Conservation (phyloP, 2,329 filamentous ascomycete species). For the Phialemoniopsis sp. region DNA sequence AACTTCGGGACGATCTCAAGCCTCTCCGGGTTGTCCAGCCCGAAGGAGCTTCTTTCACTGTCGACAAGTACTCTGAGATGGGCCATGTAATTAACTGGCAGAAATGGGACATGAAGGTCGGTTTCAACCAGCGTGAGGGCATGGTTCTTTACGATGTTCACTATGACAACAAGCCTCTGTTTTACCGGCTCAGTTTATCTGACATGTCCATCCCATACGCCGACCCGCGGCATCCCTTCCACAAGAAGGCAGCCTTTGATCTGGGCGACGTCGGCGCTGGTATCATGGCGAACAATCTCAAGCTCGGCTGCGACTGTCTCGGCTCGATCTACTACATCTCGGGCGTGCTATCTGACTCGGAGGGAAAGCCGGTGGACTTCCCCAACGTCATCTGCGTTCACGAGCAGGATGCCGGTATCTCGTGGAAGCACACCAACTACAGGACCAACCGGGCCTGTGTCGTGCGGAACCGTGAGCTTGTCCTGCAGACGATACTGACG, state of each 20-base stretch:
- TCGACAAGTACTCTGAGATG: constrained; percentile 17
- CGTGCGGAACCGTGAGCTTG: constrained; percentile 65
- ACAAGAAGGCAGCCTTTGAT: constrained; percentile 64
- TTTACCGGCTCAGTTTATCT: constrained; percentile 55
- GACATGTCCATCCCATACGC: constrained; percentile 65
- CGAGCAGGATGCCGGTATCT: constrained; percentile 67
- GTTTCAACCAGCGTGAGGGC: constrained; percentile 61
- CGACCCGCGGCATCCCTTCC: constrained; percentile 57
- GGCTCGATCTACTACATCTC: constrained; percentile 58
- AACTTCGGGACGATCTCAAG: constrained; percentile 55
- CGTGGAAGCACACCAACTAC: constrained; percentile 61
- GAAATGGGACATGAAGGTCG: constrained; percentile 58
- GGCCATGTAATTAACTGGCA: constrained; percentile 23
- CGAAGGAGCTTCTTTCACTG: constrained; percentile 55
- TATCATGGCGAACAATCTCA: constrained; percentile 62
- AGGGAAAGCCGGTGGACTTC: constrained; percentile 47
- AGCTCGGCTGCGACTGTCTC: constrained; percentile 64
- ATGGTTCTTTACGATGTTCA: constrained; percentile 59
- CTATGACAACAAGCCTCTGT: constrained; percentile 55
- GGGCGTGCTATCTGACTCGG: constrained; percentile 43
- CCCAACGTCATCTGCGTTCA: constrained; percentile 62
- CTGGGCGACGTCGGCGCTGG: constrained; percentile 63
- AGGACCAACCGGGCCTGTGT: constrained; percentile 49
- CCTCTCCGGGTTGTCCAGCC: constrained; percentile 60
- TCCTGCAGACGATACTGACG: constrained; percentile 65